Conservation (phyloP, 306 rosid species). For the Pueraria montana region DNA sequence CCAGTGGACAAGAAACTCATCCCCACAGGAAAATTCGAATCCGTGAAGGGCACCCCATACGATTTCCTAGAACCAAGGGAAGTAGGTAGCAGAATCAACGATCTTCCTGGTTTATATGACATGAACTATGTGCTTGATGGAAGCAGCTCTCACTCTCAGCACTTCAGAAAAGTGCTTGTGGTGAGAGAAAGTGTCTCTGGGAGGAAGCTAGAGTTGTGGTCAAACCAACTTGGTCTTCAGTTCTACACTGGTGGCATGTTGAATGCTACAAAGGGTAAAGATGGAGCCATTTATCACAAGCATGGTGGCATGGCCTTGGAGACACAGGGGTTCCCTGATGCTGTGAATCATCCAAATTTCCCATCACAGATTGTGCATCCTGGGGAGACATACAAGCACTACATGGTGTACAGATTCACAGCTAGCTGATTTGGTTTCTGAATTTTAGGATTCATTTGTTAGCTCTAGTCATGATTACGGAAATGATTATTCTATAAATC, state of each 20-base stretch:
- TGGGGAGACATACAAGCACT: slow-evolving; percentile 56
- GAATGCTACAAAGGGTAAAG: slow-evolving; percentile 51
- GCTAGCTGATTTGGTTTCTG: background rate
- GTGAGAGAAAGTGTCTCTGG: slow-evolving; percentile 53
- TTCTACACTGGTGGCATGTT: slow-evolving; percentile 53
- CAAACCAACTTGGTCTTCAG: slow-evolving; percentile 61
- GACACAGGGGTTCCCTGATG: slow-evolving; percentile 65
- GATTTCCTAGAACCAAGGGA: slow-evolving; percentile 57
- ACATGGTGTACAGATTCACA: slow-evolving; percentile 61
- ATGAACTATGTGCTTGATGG: slow-evolving; percentile 61
- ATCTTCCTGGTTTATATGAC: slow-evolving; percentile 57
- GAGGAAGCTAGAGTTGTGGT: slow-evolving; percentile 65
- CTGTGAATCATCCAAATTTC: slow-evolving; percentile 60
- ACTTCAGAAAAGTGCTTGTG: slow-evolving; percentile 53
- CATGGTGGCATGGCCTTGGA: slow-evolving; percentile 56
- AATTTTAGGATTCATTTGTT: background rate
- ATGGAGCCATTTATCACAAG: slow-evolving; percentile 43
- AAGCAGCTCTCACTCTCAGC: background rate
- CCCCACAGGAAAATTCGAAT: slow-evolving; percentile 52
- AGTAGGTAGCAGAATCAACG: slow-evolving; percentile 53
- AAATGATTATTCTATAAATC: background rate
- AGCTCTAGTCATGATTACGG: background rate
- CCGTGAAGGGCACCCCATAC: slow-evolving; percentile 56
- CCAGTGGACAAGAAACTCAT: slow-evolving; percentile 57
- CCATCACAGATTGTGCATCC: slow-evolving; percentile 61